Percentiles rank a stretch among this genome's conserved stretches.
These are phyloP conservation scores for Aspergillus bridgeri DNA, from an alignment of 495 filamentous ascomycete species.

Conservation along the genomic window DNA sequence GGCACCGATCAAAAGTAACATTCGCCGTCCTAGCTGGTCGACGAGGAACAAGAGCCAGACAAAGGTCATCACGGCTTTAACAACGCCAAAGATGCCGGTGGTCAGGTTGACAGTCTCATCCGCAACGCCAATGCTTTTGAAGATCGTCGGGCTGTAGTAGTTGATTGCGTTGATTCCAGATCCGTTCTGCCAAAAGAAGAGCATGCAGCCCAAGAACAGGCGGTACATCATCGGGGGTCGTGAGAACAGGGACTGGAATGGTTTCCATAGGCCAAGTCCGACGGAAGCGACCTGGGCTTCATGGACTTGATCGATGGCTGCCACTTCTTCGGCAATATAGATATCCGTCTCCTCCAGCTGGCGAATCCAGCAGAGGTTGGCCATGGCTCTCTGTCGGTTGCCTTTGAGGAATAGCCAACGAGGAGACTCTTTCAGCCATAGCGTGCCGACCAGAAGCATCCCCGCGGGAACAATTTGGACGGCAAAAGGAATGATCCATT, in stretches of 20 bases:
- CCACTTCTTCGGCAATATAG: slow-evolving; percentile 65
- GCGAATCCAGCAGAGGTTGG: slow-evolving; percentile 62
- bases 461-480: slow-evolving; percentile 53
- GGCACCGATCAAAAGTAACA: slow-evolving; percentile 66
- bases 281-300: slow-evolving; percentile 54
- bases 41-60: slow-evolving; percentile 66
- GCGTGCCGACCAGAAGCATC: slow-evolving; percentile 43
- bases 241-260: slow-evolving; percentile 54
- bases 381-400: slow-evolving; percentile 50
- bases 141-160: slow-evolving; percentile 61
- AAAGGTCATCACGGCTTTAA: slow-evolving; percentile 55
- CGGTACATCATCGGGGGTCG: slow-evolving; percentile 52
- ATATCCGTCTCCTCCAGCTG: slow-evolving; percentile 54
- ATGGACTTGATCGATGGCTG: slow-evolving; percentile 55
- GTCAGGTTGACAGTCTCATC: slow-evolving; percentile 36
- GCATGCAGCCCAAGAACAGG: slow-evolving; percentile 62
- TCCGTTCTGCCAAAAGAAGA: slow-evolving; percentile 67
- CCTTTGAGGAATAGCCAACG: slow-evolving; percentile 53
- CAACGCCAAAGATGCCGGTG: slow-evolving; percentile 50
- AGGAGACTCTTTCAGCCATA: slow-evolving; percentile 53
- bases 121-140: slow-evolving; percentile 53
- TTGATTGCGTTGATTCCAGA: slow-evolving; percentile 68
- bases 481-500: slow-evolving; percentile 56
- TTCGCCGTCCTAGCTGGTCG: slow-evolving; percentile 65
- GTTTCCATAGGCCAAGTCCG: slow-evolving; percentile 64